Percentiles rank a stretch among this genome's conserved stretches.
Conservation (phyloP, 805 yeast genomes). For the Torulaspora franciscae region DNA sequence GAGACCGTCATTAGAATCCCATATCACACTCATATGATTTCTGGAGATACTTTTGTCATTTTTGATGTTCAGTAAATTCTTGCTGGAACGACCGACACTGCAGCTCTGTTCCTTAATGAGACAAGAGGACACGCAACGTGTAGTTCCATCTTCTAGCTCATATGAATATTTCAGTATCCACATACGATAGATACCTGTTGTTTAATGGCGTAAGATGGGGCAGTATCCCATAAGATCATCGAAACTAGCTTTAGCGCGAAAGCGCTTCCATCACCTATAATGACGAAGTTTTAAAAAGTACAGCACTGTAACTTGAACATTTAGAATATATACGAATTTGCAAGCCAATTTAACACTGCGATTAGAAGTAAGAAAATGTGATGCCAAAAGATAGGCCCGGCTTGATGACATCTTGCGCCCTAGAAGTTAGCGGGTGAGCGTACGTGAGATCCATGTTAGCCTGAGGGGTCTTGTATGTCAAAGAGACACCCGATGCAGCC, state of each 20-base stretch:
- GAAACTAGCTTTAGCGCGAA: background rate
- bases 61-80: constrained; percentile 26
- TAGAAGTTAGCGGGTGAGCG: constrained; percentile 48
- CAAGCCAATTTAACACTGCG: background rate
- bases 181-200: constrained; percentile 14
- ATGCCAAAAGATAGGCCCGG: constrained; percentile 56
- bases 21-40: constrained; percentile 24
- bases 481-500: constrained; percentile 47
- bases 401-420: constrained; percentile 42
- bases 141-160: constrained; percentile 19
- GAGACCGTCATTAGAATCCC: constrained; percentile 13
- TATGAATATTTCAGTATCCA: constrained; percentile 26
- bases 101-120: constrained; percentile 14
- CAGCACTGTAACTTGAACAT: background rate
- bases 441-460: constrained; percentile 54
- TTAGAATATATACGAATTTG: background rate
- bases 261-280: background rate
- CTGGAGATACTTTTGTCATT: constrained; percentile 36
- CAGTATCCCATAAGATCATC: background rate
- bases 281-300: background rate
- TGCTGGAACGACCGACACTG: constrained; percentile 32
- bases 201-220: background rate
- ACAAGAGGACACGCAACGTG: constrained; percentile 15
- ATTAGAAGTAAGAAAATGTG: constrained; percentile 43
- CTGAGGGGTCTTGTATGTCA: constrained; percentile 47